Percentiles rank a stretch among this genome's conserved stretches.
Conservation (phyloP, 179 eudicot species). For the Sideroxylon spinosum region DNA sequence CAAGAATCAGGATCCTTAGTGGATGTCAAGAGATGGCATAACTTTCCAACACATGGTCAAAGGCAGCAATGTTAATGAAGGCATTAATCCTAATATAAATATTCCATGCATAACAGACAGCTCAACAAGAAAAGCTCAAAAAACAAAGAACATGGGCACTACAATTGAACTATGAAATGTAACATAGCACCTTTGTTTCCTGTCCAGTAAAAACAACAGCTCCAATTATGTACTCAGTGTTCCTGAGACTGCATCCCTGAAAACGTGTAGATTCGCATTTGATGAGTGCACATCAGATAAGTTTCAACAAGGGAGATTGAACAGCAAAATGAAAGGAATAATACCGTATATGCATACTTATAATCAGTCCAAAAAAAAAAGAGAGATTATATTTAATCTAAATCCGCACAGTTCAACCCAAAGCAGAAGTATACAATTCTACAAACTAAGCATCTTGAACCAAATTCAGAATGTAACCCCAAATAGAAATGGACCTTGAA, state of each 20-base stretch:
- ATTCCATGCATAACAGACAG: not conserved
- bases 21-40: not conserved
- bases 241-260: slow-evolving; percentile 96
- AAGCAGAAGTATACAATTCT: not conserved
- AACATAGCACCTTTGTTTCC: slow-evolving; percentile 68
- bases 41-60: not conserved
- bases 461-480: not conserved
- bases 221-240: slow-evolving; percentile 84
- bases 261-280: slow-evolving; percentile 20
- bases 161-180: not conserved
- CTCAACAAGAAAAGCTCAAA: not conserved
- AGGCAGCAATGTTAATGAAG: not conserved
- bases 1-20: not conserved
- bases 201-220: slow-evolving; percentile 89
- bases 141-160: not conserved
- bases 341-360: not conserved
- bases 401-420: not conserved
- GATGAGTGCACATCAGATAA: slow-evolving; percentile 17
- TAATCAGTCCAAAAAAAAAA: not conserved
- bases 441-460: not conserved
- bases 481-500: not conserved
- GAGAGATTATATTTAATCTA: not conserved
- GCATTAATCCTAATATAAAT: not conserved
- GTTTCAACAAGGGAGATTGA: not conserved
- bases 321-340: not conserved